Evolutionary conservation across 2,329 filamentous ascomycete genomes (phyloP), one percentile per base, ranked within the genome.

Genomic region (Pleoardoris graminearum): DNA sequence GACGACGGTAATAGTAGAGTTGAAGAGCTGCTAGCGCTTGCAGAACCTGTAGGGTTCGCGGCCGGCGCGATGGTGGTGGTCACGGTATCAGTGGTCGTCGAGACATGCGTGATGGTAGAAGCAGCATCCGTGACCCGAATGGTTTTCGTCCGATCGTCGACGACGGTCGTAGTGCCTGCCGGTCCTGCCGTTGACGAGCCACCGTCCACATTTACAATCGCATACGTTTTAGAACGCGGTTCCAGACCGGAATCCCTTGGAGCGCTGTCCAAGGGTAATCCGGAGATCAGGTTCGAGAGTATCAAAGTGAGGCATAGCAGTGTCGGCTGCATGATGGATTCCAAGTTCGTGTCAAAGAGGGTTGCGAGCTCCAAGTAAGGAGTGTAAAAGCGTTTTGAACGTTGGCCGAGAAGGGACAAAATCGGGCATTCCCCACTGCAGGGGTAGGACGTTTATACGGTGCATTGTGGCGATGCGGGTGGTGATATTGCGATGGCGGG

Each of bases 201-300:
- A 25, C 72, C 72, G 37, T 73, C 72, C 19, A 74, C 72, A 46
- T 75, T 75, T 57, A 75, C 69, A n/a, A 75, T 62, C 3, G 68
- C 63, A 49, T 74, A 75, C 27, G 65, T 69, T 51, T 69, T 73
- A 27, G 61, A 58, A 11, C 68, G 67, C 22, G 59, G 59, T 23
- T 51, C 58, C 25, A 67, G 19, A 14, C 62, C 35, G 23, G 49
- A 55, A 23, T 57, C 54, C 4, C 37, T 25, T 44, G 55, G n/a
- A n/a, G n/a, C 52, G 30, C 37, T 51, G 12, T 70, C 64, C 16
- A 73, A 54, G 2, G 70, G 70, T 25, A 67, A 52, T n/a, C 53
- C 65, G 47, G 49, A 53, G 22, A 48, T 53, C 14, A 71, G 27
- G 14, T 55, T 58, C n/a, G 65, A 64, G 25, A 65, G 48, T 17